phyloP scores from a whole-genome alignment of 306 rosid genomes.

The Lablab purpureus region DNA sequence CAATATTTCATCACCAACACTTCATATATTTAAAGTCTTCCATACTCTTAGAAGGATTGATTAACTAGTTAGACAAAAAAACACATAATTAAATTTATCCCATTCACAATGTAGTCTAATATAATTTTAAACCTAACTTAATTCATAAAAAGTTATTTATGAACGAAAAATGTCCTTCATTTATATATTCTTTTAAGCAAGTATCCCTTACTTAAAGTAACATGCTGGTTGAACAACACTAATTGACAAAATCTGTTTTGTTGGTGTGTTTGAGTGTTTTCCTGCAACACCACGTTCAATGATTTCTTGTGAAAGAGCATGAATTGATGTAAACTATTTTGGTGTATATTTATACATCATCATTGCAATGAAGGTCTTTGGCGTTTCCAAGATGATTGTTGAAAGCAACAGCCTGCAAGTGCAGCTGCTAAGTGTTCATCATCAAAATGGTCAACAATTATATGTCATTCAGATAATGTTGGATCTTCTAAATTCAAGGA shows the following conservation, averaged over 20 bases:
- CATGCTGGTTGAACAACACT: no score
- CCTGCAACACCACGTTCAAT: constrained; percentile 4
- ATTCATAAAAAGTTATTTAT: no score
- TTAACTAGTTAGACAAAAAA: no score
- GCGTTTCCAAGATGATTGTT: constrained; percentile 42
- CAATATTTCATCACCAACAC: no score
- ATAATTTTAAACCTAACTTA: no score
- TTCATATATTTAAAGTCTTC: no score
- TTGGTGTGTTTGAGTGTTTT: background rate
- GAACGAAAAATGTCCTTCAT: no score
- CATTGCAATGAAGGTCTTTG: constrained; percentile 16
- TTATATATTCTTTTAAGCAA: no score
- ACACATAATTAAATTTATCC: no score
- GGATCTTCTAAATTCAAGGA: background rate
- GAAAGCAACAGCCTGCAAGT: constrained; percentile 42
- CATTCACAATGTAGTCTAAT: no score
- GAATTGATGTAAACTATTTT: constrained; percentile 39
- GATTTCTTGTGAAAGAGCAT: constrained; percentile 38
- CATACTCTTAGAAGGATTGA: no score
- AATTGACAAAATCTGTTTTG: background rate
- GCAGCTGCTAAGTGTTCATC: constrained; percentile 20
- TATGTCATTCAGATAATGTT: constrained; percentile 2
- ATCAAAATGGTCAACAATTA: background rate
- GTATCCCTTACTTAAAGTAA: no score
- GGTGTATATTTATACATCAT: constrained; percentile 35